Evolutionary conservation across 257 asterid species (phyloP), one percentile per base, ranked within the genome.

Genomic region (Solanum rostratum): DNA sequence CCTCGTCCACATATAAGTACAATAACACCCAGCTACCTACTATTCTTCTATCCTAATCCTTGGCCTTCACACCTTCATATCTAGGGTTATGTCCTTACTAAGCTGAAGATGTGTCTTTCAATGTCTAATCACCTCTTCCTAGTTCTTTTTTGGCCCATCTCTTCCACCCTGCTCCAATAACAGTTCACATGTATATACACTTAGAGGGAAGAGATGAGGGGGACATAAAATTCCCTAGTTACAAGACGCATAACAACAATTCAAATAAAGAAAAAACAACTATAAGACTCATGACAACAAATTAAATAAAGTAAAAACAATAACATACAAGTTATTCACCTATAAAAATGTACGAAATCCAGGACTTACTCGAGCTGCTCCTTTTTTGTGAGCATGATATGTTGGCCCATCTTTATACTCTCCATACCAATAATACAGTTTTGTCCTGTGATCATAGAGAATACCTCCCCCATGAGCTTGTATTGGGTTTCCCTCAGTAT

Each of bases 381-480:
- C 99, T 85, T 87, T 93, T 74, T 89, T 93, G 92, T 95, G 99
- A 87, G 98, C 96, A 85, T 90, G 99, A 87, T 97, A 97, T 62
- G 99, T 97, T 65, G 97, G 98, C 15, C 99, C 99, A 76, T 97
- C 99, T 92, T 97, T 97, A 85, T 89, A 97, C 90, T 97, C 99
- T 13, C 99, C 99, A 82, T 95, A 97, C 99, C 99, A 97, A 87
- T 93, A 97, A 89, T 94, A 97, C 57, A 92, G 92, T 88, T 55
- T 85, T 52, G 91, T 90, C 84, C 84, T 89, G 84, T 89, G 95
- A 84, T 97, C 99, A 45, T 92, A 94, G n/a, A 95, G 83, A 86
- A 97, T 91, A 45, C 99, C 99, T 82, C 99, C 99, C 52, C 99
- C 99, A 86, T 94, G 99, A 68, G 98, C 99, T 88, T 97, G 99